Conservation (phyloP, 106 monocot genomes). For the Dactylorhiza incarnata region DNA sequence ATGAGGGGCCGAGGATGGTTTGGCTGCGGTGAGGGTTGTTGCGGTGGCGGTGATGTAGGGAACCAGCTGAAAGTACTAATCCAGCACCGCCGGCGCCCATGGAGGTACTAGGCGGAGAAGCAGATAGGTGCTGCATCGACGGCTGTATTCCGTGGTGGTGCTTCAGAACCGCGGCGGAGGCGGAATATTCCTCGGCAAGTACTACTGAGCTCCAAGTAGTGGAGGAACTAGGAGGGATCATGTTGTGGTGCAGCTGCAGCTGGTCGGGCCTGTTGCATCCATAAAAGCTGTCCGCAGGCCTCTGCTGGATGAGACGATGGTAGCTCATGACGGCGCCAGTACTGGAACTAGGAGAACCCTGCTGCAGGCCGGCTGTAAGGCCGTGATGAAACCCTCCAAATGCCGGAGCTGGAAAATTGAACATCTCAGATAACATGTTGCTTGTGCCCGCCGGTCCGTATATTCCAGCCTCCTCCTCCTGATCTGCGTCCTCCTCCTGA, state of each 20-base stretch:
- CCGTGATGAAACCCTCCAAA: too few relatives aligned
- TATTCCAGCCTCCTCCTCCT: constrained; percentile 8
- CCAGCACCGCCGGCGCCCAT: neutral
- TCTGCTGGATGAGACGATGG: constrained; percentile 11
- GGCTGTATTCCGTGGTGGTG: constrained; percentile 9
- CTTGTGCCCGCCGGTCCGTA: constrained; percentile 20
- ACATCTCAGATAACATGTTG: constrained; percentile 80
- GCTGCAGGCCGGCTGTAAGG: constrained; percentile 28
- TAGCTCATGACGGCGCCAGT: constrained; percentile 22
- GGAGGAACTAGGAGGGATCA: neutral
- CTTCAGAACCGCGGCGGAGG: neutral
- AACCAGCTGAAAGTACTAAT: constrained; percentile 13
- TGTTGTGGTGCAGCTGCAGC: neutral
- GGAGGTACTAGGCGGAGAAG: constrained; percentile 21
- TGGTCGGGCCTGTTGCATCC: constrained; percentile 1
- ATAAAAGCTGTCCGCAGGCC: constrained; percentile 17
- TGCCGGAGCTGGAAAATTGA: constrained; percentile 53
- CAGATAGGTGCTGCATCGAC: constrained; percentile 24
- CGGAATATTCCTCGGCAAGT: neutral
- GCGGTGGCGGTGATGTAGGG: constrained; percentile 14
- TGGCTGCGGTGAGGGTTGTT: constrained; percentile 19
- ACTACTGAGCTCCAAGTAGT: neutral
- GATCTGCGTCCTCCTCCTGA: neutral
- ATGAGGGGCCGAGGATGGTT: neutral
- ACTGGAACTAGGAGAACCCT: neutral